Percentiles rank a stretch among this genome's conserved stretches.
Evolutionary conservation across 768 basidiomycete species (phyloP).

Genomic region (Suillus weaverae): DNA sequence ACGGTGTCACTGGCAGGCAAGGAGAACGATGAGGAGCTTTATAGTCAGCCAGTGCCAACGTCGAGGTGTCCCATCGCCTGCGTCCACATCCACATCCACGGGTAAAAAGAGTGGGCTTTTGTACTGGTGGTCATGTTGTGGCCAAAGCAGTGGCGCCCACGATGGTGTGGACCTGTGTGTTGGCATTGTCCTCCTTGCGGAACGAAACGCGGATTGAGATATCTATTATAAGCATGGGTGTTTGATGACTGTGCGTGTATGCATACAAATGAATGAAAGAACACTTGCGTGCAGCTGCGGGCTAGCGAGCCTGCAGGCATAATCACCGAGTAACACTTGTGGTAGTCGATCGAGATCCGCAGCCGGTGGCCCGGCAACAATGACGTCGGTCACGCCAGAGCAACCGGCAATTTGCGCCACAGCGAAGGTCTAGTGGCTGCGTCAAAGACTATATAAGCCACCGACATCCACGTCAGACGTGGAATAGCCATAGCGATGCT

Average conservation of each 20-base stretch:
- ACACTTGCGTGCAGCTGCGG: conserved; percentile 2
- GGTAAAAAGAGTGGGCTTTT: background rate
- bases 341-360: background rate
- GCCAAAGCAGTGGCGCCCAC: conserved; percentile 3
- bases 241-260: background rate
- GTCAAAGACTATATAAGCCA: background rate
- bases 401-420: background rate
- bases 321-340: background rate
- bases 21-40: conserved; percentile 1
- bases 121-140: background rate
- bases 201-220: background rate
- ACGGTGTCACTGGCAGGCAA: background rate
- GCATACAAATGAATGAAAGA: background rate
- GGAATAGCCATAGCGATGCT: background rate
- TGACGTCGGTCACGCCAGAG: background rate
- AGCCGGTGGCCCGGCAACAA: background rate
- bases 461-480: background rate
- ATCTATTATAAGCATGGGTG: background rate
- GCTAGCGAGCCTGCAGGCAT: background rate
- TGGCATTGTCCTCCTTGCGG: conserved; percentile 4
- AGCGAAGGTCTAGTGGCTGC: background rate
- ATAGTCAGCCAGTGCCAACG: background rate
- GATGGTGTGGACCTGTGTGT: conserved; percentile 2
- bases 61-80: background rate
- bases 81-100: background rate